Evolutionary conservation across 2,329 filamentous ascomycete genomes (phyloP), one percentile per base, ranked within the genome.

Genomic region (Ophiostoma pallidulum): DNA sequence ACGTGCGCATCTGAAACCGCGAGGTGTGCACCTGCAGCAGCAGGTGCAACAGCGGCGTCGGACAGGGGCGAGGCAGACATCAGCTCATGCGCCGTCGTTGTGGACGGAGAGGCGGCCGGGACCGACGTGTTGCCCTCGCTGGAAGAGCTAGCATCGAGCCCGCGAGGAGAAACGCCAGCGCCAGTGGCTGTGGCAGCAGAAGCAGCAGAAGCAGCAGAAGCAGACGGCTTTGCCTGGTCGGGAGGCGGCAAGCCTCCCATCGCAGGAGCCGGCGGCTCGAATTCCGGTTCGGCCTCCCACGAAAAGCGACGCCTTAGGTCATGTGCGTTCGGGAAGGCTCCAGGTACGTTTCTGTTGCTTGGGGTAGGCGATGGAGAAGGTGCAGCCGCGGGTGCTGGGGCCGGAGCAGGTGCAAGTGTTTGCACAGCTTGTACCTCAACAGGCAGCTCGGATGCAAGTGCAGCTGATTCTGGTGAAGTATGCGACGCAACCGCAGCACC

Each of bases 231-330:
- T n/a, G n/a, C n/a, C n/a, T n/a, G n/a, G n/a, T n/a, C n/a, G n/a
- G n/a, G n/a, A n/a, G n/a, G n/a, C n/a, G n/a, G n/a, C n/a, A n/a
- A n/a, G n/a, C n/a, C n/a, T n/a, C n/a, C n/a, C n/a, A n/a, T n/a
- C 16, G 45, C 22, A 14, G 20, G 10, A 7, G 36, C 12, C 20
- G 36, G 9, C 13, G 41, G 39, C 39, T 46, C 16, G 1, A 45
- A 39, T 14, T 45, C 49, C 41, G 60, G 50, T 35, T 64, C 63
- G 2, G 58, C 56, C 51, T 72, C 69, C 69, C 69, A 72, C 4
- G 69, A 72, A 48, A 71, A 72, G 1, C 65, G 64, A 19, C 56
- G 54, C 7, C 53, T 59, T 1, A 50, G 29, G 10, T 10, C 33
- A 6, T 39, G 29, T 2, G 42, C 28, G 1, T 19, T 26, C 8